Percentiles rank a stretch among this genome's conserved stretches.
Evolutionary conservation across 1,284 basidiomycete species (phyloP).

Genomic region (Tylopilus sp.): DNA sequence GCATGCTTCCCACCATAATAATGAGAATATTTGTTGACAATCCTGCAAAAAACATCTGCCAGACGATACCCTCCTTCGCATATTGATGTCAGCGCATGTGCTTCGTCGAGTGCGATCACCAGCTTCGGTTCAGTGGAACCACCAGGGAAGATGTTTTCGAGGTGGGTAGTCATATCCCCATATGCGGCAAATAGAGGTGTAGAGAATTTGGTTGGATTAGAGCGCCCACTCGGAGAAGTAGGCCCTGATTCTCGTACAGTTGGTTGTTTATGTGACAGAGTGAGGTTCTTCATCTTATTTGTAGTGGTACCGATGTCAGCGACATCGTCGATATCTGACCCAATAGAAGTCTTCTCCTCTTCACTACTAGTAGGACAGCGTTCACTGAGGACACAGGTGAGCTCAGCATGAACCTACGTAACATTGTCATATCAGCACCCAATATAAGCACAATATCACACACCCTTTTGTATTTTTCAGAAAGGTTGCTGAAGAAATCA

Average conservation of each 20-base stretch:
- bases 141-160: neutral
- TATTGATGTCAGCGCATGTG: neutral
- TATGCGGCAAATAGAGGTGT: neutral
- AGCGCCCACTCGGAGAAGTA: too few relatives aligned
- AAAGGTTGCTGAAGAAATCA: neutral
- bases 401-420: neutral
- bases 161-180: neutral
- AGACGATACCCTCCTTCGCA: neutral
- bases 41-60: neutral
- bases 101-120: neutral
- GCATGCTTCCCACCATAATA: neutral
- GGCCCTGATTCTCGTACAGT: neutral
- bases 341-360: too few relatives aligned
- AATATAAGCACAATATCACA: neutral
- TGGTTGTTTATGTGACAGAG: neutral
- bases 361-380: too few relatives aligned
- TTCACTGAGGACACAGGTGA: neutral
- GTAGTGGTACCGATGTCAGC: neutral
- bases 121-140: neutral
- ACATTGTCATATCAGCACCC: neutral
- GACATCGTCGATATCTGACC: too few relatives aligned
- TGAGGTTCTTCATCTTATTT: neutral
- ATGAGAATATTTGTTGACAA: neutral
- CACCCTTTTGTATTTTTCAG: constrained; percentile 4
- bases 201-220: neutral